A percentile compares a stretch with the other conserved stretches of the same genome.
Evolutionary conservation across 495 filamentous ascomycete species (phyloP).

Genomic region (Rhypophila decipiens): DNA sequence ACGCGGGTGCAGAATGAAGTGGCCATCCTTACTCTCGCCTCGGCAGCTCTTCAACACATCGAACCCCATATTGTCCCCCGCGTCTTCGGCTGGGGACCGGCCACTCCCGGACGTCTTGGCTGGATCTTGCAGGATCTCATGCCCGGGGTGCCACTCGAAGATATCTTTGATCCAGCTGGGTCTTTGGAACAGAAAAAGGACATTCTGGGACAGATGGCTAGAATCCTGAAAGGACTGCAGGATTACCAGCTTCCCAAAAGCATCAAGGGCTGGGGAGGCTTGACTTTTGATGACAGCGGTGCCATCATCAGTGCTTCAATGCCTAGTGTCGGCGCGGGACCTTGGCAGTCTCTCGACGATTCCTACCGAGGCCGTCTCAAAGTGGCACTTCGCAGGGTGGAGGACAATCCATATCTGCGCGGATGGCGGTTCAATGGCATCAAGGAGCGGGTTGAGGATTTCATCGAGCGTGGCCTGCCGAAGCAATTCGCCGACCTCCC

Average conservation of each 20-base stretch:
- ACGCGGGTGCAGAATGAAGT: constrained; percentile 27
- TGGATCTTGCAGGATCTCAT: constrained; percentile 24
- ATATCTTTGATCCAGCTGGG: neutral
- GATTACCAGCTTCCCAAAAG: constrained; percentile 20
- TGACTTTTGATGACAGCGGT: constrained; percentile 23
- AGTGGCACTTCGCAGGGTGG: constrained; percentile 17
- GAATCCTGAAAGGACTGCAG: constrained; percentile 20
- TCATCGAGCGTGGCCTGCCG: constrained; percentile 20
- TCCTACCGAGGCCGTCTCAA: constrained; percentile 15
- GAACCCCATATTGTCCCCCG: constrained; percentile 20
- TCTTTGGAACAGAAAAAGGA: constrained; percentile 6
- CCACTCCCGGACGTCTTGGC: constrained; percentile 7
- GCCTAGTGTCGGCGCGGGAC: constrained; percentile 19
- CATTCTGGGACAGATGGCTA: constrained; percentile 9
- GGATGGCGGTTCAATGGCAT: constrained; percentile 21
- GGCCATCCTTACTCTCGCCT: constrained; percentile 21
- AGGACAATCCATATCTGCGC: constrained; percentile 18
- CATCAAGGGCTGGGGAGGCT: constrained; percentile 20
- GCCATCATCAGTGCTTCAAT: constrained; percentile 20
- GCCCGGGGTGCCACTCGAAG: constrained; percentile 5
- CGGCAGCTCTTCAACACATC: constrained; percentile 20
- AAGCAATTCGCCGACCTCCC: constrained; percentile 17
- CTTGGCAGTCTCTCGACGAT: constrained; percentile 19
- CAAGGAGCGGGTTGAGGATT: constrained; percentile 18
- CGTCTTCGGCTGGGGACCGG: constrained; percentile 20